Evolutionary conservation across 169 alveolate species (phyloP).

Genomic region (Plasmodium blacklocki): DNA sequence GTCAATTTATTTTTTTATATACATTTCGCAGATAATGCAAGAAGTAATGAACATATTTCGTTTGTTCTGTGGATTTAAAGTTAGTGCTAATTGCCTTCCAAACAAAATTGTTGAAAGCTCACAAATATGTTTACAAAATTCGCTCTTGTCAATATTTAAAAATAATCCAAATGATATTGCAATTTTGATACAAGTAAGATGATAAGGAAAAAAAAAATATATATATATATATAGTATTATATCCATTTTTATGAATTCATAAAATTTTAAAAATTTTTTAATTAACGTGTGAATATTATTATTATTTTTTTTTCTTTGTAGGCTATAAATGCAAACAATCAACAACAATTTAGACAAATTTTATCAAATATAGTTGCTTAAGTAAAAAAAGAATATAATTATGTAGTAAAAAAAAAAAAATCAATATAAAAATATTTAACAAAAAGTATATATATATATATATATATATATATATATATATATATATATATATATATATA

Average conservation of each 20-base stretch:
- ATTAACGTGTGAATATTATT: not conserved
- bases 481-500: constrained; percentile 12
- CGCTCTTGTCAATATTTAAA: constrained; percentile 50
- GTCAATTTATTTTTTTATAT: not conserved
- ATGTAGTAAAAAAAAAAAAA: not conserved
- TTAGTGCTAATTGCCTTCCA: constrained; percentile 57
- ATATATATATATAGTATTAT: not conserved
- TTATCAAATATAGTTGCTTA: constrained; percentile 60
- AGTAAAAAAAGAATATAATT: constrained; percentile 1
- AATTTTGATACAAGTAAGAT: constrained; percentile 52
- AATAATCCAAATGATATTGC: constrained; percentile 69
- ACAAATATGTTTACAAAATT: constrained; percentile 70
- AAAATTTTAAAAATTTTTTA: not conserved
- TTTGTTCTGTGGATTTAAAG: constrained; percentile 71
- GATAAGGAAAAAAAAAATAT: not conserved
- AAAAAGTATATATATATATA: constrained; percentile 24
- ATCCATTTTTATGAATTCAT: not conserved
- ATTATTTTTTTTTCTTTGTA: constrained; percentile 4
- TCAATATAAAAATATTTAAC: not conserved
- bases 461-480: constrained; percentile 36
- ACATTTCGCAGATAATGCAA: constrained; percentile 45
- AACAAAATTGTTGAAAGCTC: constrained; percentile 35
- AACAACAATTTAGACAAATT: constrained; percentile 75
- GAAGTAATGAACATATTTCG: constrained; percentile 50
- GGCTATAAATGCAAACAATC: constrained; percentile 73